A percentile compares a stretch with the other conserved stretches of the same genome.
Conservation (phyloP, 306 rosid genomes). For the Prunus campanulata region DNA sequence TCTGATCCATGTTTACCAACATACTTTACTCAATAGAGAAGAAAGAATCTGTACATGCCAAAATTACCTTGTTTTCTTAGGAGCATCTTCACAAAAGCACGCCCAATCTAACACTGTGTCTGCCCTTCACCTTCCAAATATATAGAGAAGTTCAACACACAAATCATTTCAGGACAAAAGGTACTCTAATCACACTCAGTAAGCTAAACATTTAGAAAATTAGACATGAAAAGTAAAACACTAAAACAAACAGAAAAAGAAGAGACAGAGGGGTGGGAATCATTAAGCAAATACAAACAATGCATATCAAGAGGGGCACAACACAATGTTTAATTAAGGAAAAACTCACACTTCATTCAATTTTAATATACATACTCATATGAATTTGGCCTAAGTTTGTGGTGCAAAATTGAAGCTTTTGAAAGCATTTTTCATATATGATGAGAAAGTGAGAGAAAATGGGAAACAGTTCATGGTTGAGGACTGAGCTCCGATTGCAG, state of each 20-base stretch:
- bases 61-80: conserved; percentile 46
- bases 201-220: background rate
- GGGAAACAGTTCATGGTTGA: background rate
- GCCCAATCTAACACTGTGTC: conserved; percentile 10
- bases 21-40: background rate
- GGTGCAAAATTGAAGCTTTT: background rate
- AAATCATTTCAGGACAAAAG: background rate
- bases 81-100: conserved; percentile 50
- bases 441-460: background rate
- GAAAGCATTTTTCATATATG: background rate
- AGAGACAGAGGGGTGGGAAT: background rate
- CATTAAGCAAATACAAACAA: background rate
- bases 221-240: background rate
- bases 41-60: background rate
- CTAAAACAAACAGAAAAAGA: no score
- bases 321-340: background rate
- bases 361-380: background rate
- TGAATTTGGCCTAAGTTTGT: background rate
- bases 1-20: background rate
- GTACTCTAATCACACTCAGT: background rate
- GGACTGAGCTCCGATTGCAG: background rate
- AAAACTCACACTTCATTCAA: background rate
- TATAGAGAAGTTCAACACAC: background rate
- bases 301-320: background rate
- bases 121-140: background rate